phyloP scores from a whole-genome alignment of 1,284 basidiomycete genomes.

The Sanghuangporus baumii region DNA sequence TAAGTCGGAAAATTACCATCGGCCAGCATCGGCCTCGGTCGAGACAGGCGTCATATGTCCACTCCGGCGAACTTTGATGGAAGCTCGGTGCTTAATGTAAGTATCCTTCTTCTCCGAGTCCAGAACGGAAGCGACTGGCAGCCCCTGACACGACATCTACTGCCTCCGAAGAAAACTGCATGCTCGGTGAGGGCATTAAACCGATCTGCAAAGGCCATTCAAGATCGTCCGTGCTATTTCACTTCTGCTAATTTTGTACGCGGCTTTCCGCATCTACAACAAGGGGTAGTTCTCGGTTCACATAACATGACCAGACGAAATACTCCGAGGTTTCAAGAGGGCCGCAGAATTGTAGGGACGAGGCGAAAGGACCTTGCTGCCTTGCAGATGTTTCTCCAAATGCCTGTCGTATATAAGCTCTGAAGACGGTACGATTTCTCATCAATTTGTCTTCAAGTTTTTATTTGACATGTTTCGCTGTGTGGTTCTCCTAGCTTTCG shows the following conservation, averaged over 20 bases:
- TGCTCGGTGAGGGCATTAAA: neutral
- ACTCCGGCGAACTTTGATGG: conserved; percentile 13
- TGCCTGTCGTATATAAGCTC: neutral
- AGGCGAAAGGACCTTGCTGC: neutral
- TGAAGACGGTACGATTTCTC: neutral
- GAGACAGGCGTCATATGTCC: neutral
- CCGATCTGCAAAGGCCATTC: neutral
- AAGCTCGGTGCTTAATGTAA: conserved; percentile 19
- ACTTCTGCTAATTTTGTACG: neutral
- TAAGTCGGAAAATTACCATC: neutral
- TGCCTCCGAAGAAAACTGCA: neutral
- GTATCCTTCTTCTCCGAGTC: neutral
- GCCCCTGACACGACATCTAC: conserved; percentile 10
- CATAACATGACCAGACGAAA: neutral
- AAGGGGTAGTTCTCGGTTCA: neutral
- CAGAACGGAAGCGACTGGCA: conserved; percentile 18
- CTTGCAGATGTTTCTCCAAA: neutral
- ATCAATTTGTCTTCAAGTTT: neutral
- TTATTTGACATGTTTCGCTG: conserved; percentile 27
- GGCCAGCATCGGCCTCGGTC: neutral
- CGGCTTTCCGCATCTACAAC: conserved; percentile 16
- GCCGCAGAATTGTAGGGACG: conserved; percentile 10
- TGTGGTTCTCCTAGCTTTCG: conserved; percentile 28
- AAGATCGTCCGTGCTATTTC: neutral
- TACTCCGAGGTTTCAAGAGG: neutral